These are phyloP conservation scores for Fraxinus sp. DNA, from an alignment of 305 asterid species.

Conservation along the genomic window DNA sequence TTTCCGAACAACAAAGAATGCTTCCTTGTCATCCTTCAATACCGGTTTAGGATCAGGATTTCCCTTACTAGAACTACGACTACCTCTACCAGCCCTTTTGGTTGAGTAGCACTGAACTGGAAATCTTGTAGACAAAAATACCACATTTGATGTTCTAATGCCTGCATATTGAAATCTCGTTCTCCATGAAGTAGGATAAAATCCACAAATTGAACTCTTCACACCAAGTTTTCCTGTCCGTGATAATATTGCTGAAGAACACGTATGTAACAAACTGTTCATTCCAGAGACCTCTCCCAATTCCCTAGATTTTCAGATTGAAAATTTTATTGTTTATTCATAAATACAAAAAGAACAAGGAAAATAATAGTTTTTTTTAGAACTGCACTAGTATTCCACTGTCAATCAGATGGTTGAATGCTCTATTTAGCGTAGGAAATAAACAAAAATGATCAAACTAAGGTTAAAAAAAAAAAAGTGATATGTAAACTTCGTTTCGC, in stretches of 20 bases:
- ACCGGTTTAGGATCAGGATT: constrained; percentile 36
- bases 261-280: constrained; percentile 69
- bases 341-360: constrained; percentile 4
- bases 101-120: constrained; percentile 52
- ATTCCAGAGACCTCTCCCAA: constrained; percentile 49
- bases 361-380: neutral
- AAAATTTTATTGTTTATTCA: neutral
- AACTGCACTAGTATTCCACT: neutral
- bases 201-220: constrained; percentile 40
- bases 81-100: constrained; percentile 41
- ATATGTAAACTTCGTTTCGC: neutral
- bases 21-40: constrained; percentile 87
- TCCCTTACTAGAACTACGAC: constrained; percentile 36
- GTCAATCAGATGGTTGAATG: neutral
- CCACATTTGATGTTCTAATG: too few relatives aligned
- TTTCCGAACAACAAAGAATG: constrained; percentile 92
- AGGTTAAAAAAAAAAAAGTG: constrained; percentile 11
- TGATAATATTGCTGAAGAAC: constrained; percentile 44
- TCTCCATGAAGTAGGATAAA: too few relatives aligned
- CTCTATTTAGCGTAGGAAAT: neutral
- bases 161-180: too few relatives aligned
- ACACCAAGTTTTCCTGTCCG: constrained; percentile 36
- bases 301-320: constrained; percentile 36
- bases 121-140: constrained; percentile 40
- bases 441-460: neutral